Evolutionary conservation across 306 rosid species (phyloP).

Genomic region (Begonia loranthoides): DNA sequence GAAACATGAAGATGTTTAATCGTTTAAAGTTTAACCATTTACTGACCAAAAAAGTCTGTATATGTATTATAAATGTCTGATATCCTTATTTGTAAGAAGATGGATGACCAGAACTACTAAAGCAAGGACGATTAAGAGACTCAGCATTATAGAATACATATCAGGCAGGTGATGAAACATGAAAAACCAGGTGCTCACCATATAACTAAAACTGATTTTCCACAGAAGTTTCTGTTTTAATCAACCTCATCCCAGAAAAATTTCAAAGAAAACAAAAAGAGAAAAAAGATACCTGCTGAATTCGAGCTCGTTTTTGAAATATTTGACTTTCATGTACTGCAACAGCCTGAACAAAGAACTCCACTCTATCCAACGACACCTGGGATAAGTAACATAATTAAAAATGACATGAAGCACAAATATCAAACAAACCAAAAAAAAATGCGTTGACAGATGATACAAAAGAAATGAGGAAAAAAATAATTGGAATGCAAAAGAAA

Average conservation of each 20-base stretch:
- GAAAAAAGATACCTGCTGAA: conserved; percentile 56
- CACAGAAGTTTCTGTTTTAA: no score
- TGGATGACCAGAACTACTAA: no score
- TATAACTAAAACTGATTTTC: no score
- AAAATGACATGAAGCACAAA: not conserved
- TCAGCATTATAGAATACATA: no score
- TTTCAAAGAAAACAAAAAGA: not conserved
- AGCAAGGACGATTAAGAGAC: no score
- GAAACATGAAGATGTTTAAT: no score
- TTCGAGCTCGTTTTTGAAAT: conserved; percentile 78
- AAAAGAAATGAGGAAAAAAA: not conserved
- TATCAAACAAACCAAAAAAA: not conserved
- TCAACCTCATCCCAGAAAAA: not conserved
- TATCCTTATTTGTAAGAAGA: no score
- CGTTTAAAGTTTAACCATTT: no score
- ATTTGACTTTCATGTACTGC: conserved; percentile 79
- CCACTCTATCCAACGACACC: conserved; percentile 71
- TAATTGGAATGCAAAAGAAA: conserved; percentile 5
- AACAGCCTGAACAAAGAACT: conserved; percentile 87
- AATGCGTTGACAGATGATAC: not conserved
- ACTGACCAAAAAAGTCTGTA: no score
- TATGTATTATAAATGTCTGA: no score
- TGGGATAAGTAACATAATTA: conserved; percentile 18
- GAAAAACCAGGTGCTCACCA: no score
- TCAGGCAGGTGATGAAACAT: no score